Percentiles rank a stretch among this genome's conserved stretches.
These are phyloP conservation scores for Fusarium ramigenum DNA, from an alignment of 2,329 filamentous ascomycete species.

Conservation along the genomic window DNA sequence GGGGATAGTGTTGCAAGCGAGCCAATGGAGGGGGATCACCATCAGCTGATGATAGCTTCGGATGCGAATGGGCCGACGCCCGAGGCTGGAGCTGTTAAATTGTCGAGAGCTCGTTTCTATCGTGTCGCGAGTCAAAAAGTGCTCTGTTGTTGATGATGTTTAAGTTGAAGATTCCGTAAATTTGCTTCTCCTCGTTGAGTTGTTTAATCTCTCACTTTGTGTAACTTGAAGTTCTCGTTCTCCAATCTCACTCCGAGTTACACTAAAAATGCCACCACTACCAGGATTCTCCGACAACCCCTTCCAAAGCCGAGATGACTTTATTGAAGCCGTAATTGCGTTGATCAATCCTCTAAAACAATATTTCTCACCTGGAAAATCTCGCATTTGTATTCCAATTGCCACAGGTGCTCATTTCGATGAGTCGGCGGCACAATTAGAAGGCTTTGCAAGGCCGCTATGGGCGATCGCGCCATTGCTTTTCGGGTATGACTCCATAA, in stretches of 20 bases:
- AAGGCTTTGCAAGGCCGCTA: slow-evolving; percentile 55
- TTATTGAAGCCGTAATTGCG: slow-evolving; percentile 47
- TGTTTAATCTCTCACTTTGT: background rate
- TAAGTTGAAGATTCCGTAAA: background rate
- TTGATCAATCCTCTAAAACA: slow-evolving; percentile 47
- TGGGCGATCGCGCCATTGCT: slow-evolving; percentile 52
- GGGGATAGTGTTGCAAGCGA: slow-evolving; percentile 13
- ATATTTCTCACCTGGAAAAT: slow-evolving; percentile 48
- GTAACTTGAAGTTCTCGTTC: background rate
- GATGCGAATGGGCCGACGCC: slow-evolving; percentile 24
- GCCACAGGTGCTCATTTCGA: slow-evolving; percentile 55
- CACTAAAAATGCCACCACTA: slow-evolving; percentile 48
- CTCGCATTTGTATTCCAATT: slow-evolving; percentile 50
- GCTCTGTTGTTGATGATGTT: background rate
- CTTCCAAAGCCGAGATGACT: slow-evolving; percentile 48
- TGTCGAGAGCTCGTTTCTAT: background rate
- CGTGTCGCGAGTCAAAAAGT: background rate
- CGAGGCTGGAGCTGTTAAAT: background rate
- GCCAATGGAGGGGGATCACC: slow-evolving; percentile 5
- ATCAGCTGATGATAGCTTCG: slow-evolving; percentile 11
- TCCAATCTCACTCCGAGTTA: background rate
- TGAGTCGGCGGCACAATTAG: slow-evolving; percentile 55
- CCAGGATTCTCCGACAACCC: slow-evolving; percentile 54
- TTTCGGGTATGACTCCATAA: slow-evolving; percentile 46
- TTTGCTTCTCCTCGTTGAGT: background rate